Evolutionary conservation across 202 grass and related monocot species (phyloP).

Genomic region (Carex sylvatica): DNA sequence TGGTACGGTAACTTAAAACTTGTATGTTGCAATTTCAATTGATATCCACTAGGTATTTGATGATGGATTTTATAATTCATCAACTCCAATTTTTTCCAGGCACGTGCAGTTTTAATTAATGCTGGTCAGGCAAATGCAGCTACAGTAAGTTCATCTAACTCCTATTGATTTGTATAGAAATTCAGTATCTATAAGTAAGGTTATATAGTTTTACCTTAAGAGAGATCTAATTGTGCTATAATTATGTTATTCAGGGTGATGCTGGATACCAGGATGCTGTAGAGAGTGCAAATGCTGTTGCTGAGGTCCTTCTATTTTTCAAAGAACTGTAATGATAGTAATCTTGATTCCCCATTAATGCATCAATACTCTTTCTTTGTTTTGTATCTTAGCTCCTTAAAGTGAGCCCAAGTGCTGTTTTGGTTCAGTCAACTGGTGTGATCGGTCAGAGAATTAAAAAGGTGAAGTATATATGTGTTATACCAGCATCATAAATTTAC

Average conservation of each 20-base stretch:
- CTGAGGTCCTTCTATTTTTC: slow-evolving; percentile 51
- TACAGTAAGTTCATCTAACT: slow-evolving; percentile 63
- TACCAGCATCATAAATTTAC: slow-evolving; percentile 2
- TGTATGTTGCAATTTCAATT: not conserved
- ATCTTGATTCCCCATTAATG: not conserved
- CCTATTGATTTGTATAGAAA: not conserved
- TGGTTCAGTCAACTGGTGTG: slow-evolving; percentile 95
- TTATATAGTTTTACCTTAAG: slow-evolving; percentile 11
- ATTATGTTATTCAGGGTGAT: slow-evolving; percentile 58
- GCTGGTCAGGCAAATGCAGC: slow-evolving; percentile 99
- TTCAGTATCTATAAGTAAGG: slow-evolving; percentile 11
- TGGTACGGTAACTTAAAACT: slow-evolving; percentile 34
- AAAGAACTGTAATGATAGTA: not conserved
- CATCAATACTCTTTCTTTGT: slow-evolving; percentile 15
- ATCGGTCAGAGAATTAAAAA: slow-evolving; percentile 99
- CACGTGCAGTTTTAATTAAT: slow-evolving; percentile 83
- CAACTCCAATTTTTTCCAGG: slow-evolving; percentile 33
- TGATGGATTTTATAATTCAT: slow-evolving; percentile 18
- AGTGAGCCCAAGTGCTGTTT: slow-evolving; percentile 53
- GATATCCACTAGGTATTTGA: not conserved
- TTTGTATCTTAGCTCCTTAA: slow-evolving; percentile 56
- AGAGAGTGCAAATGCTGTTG: slow-evolving; percentile 81
- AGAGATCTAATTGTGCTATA: slow-evolving; percentile 26
- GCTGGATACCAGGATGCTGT: slow-evolving; percentile 85
- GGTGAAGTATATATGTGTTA: slow-evolving; percentile 43